A percentile compares a stretch with the other conserved stretches of the same genome.
Evolutionary conservation across 371 early-diverging fungal genomes (phyloP).

Genomic region (Mucor piriformis): DNA sequence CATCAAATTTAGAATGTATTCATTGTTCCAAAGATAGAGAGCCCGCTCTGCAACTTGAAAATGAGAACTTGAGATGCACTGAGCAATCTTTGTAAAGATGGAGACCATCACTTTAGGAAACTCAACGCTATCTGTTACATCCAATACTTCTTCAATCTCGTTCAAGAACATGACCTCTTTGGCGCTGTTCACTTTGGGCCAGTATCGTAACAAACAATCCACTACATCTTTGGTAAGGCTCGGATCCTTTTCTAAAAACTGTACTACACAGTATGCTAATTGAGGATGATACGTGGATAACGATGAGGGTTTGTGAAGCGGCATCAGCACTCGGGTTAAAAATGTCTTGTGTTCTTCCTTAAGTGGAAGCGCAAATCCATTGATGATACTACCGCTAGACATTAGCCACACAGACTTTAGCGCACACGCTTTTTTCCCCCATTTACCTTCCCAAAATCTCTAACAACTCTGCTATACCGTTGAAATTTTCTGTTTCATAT

Average conservation of each 20-base stretch:
- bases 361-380: constrained; percentile 96
- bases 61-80: constrained; percentile 92
- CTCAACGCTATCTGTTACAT: constrained; percentile 86
- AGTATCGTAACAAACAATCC: constrained; percentile 84
- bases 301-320: constrained; percentile 92
- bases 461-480: constrained; percentile 95
- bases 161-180: constrained; percentile 98
- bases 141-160: constrained; percentile 96
- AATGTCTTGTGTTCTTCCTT: constrained; percentile 98
- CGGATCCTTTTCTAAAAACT: constrained; percentile 97
- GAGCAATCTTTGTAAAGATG: constrained; percentile 87
- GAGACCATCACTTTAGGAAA: constrained; percentile 87
- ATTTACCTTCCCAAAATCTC: constrained; percentile 89
- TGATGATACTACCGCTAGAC: constrained; percentile 80
- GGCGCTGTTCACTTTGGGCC: constrained; percentile 97
- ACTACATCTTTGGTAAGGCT: constrained; percentile 87
- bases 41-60: constrained; percentile 98
- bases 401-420: neutral
- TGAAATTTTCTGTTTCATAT: constrained; percentile 94
- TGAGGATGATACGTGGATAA: constrained; percentile 93
- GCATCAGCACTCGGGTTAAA: constrained; percentile 86
- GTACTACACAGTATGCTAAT: constrained; percentile 96
- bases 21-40: constrained; percentile 96
- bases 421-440: constrained; percentile 37
- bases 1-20: constrained; percentile 91